Evolutionary conservation across 1,284 basidiomycete genomes (phyloP).

Genomic region (Tilletia walkeri): DNA sequence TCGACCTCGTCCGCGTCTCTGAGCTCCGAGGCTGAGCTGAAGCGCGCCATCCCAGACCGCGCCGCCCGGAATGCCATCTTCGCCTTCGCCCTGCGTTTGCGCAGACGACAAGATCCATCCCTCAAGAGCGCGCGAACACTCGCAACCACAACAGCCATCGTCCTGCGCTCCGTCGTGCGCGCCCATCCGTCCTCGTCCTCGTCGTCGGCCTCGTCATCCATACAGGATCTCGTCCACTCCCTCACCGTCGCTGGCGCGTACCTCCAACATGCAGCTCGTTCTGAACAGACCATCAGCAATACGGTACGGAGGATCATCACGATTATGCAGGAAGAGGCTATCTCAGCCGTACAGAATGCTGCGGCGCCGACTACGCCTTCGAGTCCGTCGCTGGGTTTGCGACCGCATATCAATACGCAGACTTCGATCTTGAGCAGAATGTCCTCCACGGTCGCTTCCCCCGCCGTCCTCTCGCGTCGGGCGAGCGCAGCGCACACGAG

Average conservation of each 20-base stretch:
- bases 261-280: background rate
- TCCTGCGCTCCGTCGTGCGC: conserved; percentile 8
- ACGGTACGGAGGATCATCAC: conserved; percentile 5
- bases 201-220: background rate
- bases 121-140: conserved; percentile 10
- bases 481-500: background rate
- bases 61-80: background rate
- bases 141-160: conserved; percentile 5
- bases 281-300: background rate
- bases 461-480: background rate
- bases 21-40: conserved; percentile 4
- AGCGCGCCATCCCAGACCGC: background rate
- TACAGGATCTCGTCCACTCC: background rate
- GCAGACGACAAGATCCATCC: background rate
- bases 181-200: background rate
- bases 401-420: background rate
- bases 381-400: background rate
- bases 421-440: background rate
- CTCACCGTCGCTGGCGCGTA: background rate
- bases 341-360: background rate
- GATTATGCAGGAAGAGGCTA: background rate
- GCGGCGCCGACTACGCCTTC: background rate
- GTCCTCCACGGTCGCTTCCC: background rate
- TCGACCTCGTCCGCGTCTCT: too few relatives aligned
- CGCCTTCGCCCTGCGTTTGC: conserved; percentile 4